Percentiles rank a stretch among this genome's conserved stretches.
phyloP scores from a whole-genome alignment of 129 eudicot species.

The Lonicera japonica region DNA sequence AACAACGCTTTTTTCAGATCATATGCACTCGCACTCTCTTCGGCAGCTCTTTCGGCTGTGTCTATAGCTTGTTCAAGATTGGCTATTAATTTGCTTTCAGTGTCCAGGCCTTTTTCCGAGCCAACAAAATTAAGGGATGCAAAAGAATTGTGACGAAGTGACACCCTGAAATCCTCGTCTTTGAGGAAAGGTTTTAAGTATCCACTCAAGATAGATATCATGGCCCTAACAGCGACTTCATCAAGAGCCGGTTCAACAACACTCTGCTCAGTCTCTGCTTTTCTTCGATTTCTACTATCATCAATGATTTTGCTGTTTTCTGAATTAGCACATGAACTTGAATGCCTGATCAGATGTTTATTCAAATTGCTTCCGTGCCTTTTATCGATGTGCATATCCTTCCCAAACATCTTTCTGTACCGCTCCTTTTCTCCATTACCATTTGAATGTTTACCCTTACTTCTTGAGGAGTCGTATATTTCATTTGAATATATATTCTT shows the following conservation, averaged over 20 bases:
- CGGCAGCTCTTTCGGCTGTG: slow-evolving; percentile 67
- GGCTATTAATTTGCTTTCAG: slow-evolving; percentile 59
- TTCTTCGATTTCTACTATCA: slow-evolving; percentile 30
- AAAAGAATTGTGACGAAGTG: slow-evolving; percentile 56
- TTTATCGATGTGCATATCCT: slow-evolving; percentile 25
- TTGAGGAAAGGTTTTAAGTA: slow-evolving; percentile 33
- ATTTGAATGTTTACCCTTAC: slow-evolving; percentile 5
- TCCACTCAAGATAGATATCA: slow-evolving; percentile 56
- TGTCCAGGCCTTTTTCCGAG: slow-evolving; percentile 32
- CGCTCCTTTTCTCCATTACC: slow-evolving; percentile 15
- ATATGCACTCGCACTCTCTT: slow-evolving; percentile 39
- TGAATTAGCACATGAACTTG: slow-evolving; percentile 12
- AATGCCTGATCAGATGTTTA: slow-evolving; percentile 2
- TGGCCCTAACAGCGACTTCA: slow-evolving; percentile 63
- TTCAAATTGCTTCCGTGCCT: slow-evolving; percentile 25
- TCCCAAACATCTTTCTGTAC: slow-evolving; percentile 19
- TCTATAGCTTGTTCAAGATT: slow-evolving; percentile 81
- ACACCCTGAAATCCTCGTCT: slow-evolving; percentile 59
- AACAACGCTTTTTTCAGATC: slow-evolving; percentile 70
- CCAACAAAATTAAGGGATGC: slow-evolving; percentile 46
- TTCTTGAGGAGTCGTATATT: slow-evolving; percentile 31
- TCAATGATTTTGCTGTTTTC: slow-evolving; percentile 24
- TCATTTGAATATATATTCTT: slow-evolving; percentile 48
- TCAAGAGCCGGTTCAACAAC: slow-evolving; percentile 60
- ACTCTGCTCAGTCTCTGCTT: slow-evolving; percentile 30